phyloP scores from a whole-genome alignment of 1,284 basidiomycete species.

The Leccinum subspadiceum region DNA sequence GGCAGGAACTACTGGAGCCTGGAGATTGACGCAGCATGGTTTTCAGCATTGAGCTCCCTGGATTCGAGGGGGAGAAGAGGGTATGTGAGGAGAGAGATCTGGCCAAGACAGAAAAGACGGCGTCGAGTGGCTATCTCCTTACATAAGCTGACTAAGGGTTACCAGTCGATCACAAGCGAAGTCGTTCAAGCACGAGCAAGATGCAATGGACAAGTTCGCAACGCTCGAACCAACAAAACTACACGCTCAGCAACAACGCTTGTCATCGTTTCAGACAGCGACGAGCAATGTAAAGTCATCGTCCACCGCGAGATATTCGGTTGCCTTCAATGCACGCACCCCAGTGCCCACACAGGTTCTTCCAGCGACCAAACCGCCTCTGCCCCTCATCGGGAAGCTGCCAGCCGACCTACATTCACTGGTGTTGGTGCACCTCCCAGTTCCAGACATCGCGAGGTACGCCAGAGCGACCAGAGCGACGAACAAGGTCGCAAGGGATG shows the following conservation, averaged over 20 bases:
- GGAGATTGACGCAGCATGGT: too few species aligned
- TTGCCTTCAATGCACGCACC: slow-evolving; percentile 21
- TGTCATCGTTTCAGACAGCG: slow-evolving; percentile 3
- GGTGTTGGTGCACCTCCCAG: slow-evolving; percentile 68
- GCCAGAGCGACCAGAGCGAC: slow-evolving; percentile 66
- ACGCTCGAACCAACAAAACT: slow-evolving; percentile 74
- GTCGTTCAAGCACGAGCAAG: slow-evolving; percentile 6
- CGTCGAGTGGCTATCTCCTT: too few species aligned
- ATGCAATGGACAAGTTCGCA: slow-evolving; percentile 73
- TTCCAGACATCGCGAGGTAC: slow-evolving; percentile 79
- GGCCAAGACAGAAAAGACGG: too few species aligned
- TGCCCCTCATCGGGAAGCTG: slow-evolving; percentile 61
- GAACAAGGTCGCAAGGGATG: slow-evolving; percentile 62
- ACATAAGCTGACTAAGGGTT: slow-evolving; percentile 11
- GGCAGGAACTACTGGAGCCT: too few species aligned
- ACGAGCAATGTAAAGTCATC: slow-evolving; percentile 15
- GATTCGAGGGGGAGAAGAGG: too few species aligned
- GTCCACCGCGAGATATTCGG: slow-evolving; percentile 9
- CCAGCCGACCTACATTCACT: slow-evolving; percentile 75
- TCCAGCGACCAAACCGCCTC: slow-evolving; percentile 27
- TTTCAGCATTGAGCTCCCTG: too few species aligned
- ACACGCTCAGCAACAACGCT: slow-evolving; percentile 35
- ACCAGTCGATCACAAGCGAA: slow-evolving; percentile 2
- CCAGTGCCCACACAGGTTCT: slow-evolving; percentile 29
- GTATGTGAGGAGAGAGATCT: too few species aligned